Base-by-base conservation (phyloP, 768 basidiomycete genomes). In the Russula earlei region DNA sequence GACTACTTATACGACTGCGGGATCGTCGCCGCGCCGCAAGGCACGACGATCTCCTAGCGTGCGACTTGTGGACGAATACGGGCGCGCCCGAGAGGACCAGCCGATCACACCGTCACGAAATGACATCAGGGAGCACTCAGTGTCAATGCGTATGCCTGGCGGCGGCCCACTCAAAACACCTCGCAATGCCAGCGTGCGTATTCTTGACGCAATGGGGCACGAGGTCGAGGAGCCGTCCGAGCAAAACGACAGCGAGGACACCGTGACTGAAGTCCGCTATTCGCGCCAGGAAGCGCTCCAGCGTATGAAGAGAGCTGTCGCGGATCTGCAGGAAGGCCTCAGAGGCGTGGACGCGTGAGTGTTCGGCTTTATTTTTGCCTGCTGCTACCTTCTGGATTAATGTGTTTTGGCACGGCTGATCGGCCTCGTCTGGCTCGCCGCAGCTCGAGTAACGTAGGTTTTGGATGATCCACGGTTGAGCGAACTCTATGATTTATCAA, bases 21-120 rank as follows among this genome's bases (percentile, higher is more conserved):
- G 24, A 12, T 70, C 64, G n/a, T 63, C 67, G 15, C 20, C 52
- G 36, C 60, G 66, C 31, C 71, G 68, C 31, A 71, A 70, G 40
- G 69, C 72, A 42, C 74, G 77, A 20, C 80, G 75, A 65, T 73
- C 76, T 0, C 75, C 78, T 6, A 72, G 72, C 47, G 74, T 89
- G 34, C 78, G 84, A 24, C 64, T 88, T n/a, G 70, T 89, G 25
- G 86, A 90, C 68, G 84, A 82, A 8, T 88, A 78, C 65, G 87
- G 87, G 43, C 55, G 47, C 29, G 43, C 40, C n/a, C 42, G 48
- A 41, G 51, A 46, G 15, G 49, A 52, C 31, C 22, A 22, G 19
- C 58, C 25, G 15, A 52, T 37, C 56, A 62, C 29, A 56, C 64
- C 52, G 61, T 67, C 44, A 29, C 58, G 48, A 42, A 49, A 51